Base-by-base conservation (phyloP, 352 stramenopile genomes). In the Phytophthora podocarpi region DNA sequence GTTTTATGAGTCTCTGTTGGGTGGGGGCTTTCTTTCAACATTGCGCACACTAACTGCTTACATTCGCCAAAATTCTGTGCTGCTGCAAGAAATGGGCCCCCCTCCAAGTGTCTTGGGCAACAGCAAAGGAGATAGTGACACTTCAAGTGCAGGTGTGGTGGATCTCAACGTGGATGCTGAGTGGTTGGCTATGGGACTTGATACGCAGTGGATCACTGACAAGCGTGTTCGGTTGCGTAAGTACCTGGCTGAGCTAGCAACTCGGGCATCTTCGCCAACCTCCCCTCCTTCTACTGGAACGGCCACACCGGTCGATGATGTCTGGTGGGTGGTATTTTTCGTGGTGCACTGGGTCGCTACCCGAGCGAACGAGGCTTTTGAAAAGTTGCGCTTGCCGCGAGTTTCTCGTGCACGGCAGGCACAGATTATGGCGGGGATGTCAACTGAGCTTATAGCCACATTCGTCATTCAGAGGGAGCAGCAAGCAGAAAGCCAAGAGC, bases 151-250 rank as follows among this genome's bases (percentile, higher is more conserved):
- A n/a, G 35, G 13, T 43, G n/a, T n/a, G n/a, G 27, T 56, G 9
- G 54, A 43, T n/a, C 23, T 63, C 13, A 28, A 48, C 4, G 13
- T 32, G 16, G 18, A 42, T 40, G 6, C 32, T 37, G 37, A 34
- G 28, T 56, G 55, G 53, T 40, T 79, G 7, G 36, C 18, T 8
- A 63, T 79, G 58, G 70, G 67, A 1, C 53, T 62, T 23, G 54
- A 79, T 36, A 64, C 67, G 5, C 57, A 65, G 56, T 84, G 77
- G 77, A 47, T 87, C 43, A 81, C 59, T 0, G 74, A 82, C 31
- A 84, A 84, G 52, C 74, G 77, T n/a, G 72, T 87, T 36, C 74
- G 77, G 9, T 55, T 85, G 24, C 66, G 64, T 35, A 85, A 87
- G 58, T 53, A 74, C 20, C 45, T 85, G 23, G 72, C 79, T 4